Base-by-base conservation (phyloP, 306 rosid species). In the Lotus japonicus region DNA sequence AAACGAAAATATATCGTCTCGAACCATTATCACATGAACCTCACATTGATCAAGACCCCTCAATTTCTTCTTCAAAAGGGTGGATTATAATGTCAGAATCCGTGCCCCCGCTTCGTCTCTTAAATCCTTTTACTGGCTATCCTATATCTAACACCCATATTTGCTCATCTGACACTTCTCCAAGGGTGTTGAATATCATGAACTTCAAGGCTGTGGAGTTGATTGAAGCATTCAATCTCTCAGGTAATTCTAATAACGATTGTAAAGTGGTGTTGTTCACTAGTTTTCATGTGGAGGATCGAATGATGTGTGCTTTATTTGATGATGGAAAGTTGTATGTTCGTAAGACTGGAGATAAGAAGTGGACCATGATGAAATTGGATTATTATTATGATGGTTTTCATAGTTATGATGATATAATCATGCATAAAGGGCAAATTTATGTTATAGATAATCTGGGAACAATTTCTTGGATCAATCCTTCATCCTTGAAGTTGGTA, bases 361-460 rank as follows among this genome's bases (percentile, higher is more conserved):
- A 1, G 26, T 21, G 26, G 26, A 1, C 3, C 26, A 21, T 21
- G 26, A 21, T 21, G n/a, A n/a, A n/a, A n/a, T n/a, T n/a, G n/a
- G n/a, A n/a, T n/a, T n/a, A n/a, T n/a, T n/a, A n/a, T n/a, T n/a
- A n/a, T n/a, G n/a, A n/a, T n/a, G n/a, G n/a, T 21, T 21, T 21
- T 21, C 26, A 21, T 21, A 1, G 16, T 41, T 84, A 50, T n/a
- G 67, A 81, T 51, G 88, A 84, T 44, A 26, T 84, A 0, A 62
- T 74, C 1, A 57, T 75, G 21, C 64, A 68, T 21, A 78, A 51
- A 26, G 85, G 77, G 4, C 72, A 75, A 8, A 4, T 72, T 41
- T 78, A 72, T 16, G 86, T 49, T 35, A 76, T 59, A 8, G 80
- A 84, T 69, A 39, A 36, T 2, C 11, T 8, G 73, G 88, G 86